Base-by-base conservation (phyloP, 2,329 filamentous ascomycete species). In the Fusarium solani-melongenae region DNA sequence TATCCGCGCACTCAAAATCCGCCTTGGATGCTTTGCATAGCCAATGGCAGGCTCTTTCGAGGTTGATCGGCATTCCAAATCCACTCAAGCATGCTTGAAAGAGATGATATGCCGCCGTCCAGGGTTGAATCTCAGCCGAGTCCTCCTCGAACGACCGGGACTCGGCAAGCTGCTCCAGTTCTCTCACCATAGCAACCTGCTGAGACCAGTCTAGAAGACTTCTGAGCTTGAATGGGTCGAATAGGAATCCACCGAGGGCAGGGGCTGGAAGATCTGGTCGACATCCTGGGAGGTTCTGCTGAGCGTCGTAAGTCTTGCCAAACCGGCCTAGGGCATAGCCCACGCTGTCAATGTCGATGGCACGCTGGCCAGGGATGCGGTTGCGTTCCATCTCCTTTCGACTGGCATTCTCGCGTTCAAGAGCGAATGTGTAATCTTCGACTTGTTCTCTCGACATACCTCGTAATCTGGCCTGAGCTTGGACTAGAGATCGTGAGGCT, bases 271-370 rank as follows among this genome's bases (percentile, higher is more conserved):
- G 60, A 20, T 56, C 60, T 22, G 60, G 60, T 33, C 60, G 60
- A 44, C 24, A 63, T 39, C 60, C 60, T 41, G 60, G 60, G 27
- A 63, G 60, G 39, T 63, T 63, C 34, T 34, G 34, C 36, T 63
- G 60, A 2, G 60, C 60, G 27, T 63, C 60, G 7, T 63, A 63
- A 3, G 34, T 56, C 46, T 9, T 11, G 2, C 60, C 60, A 15
- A n/a, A 56, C 0, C 60, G 60, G 7, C 60, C 60, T 3, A 56
- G 24, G 6, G 49, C 46, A 7, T 63, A 63, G 9, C 60, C 60
- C 9, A 56, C 5, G 2, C 60, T 34, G 4, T 63, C 60, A 6
- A 33, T 17, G 8, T 63, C 60, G 22, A 63, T 33, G 2, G 34
- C 60, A 11, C 53, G 60, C 7, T 51, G 53, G 2, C 60, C 60